Evolutionary conservation across 495 filamentous ascomycete genomes (phyloP).

Genomic region (Parathielavia hyrcaniae): DNA sequence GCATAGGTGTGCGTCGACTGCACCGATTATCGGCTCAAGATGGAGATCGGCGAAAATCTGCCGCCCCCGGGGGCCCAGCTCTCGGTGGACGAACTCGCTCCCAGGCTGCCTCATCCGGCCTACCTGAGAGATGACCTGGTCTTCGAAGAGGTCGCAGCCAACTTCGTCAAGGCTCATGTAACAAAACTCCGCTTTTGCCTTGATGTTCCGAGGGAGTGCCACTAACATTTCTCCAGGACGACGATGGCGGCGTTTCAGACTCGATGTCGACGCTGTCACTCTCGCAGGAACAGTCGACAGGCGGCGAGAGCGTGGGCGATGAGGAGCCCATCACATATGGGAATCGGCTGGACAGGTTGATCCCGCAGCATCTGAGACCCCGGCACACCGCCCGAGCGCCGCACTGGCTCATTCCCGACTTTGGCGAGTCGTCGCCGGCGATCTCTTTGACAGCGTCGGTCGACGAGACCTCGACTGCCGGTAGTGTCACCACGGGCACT

Average conservation of each 20-base stretch:
- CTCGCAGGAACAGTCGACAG: too few species aligned
- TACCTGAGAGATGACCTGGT: not conserved
- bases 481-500: not conserved
- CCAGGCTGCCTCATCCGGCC: not conserved
- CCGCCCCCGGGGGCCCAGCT: slow-evolving; percentile 11
- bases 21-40: slow-evolving; percentile 36
- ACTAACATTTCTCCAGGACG: not conserved
- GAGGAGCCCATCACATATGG: not conserved
- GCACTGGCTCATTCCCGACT: slow-evolving; percentile 10
- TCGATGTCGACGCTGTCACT: not conserved
- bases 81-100: slow-evolving; percentile 9
- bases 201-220: too few species aligned
- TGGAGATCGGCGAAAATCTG: slow-evolving; percentile 20
- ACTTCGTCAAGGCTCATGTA: not conserved
- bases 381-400: not conserved
- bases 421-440: not conserved
- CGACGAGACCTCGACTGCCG: not conserved
- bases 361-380: not conserved
- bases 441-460: not conserved
- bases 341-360: not conserved
- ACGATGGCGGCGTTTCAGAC: not conserved
- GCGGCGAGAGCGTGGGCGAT: not conserved
- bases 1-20: slow-evolving; percentile 53
- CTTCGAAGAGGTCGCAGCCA: too few species aligned
- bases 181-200: not conserved